These are phyloP conservation scores for Auriscalpium microsporum DNA, from an alignment of 768 basidiomycete genomes.

Conservation along the genomic window DNA sequence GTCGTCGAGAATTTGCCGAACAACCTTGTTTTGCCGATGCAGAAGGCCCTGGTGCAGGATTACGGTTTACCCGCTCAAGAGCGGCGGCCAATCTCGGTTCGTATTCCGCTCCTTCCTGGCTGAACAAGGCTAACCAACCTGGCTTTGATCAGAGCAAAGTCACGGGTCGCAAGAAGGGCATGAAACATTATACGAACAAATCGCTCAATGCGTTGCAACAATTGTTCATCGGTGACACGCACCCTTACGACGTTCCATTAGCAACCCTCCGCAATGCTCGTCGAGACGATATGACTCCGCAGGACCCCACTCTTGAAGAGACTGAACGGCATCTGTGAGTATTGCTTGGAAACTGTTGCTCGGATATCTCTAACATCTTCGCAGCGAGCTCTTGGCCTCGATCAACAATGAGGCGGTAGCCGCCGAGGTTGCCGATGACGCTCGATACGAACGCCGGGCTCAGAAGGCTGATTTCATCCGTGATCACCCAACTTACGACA, in stretches of 20 bases:
- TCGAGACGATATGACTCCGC: slow-evolving; percentile 22
- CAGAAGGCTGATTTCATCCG: slow-evolving; percentile 82
- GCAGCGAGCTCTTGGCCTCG: slow-evolving; percentile 61
- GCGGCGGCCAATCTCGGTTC: slow-evolving; percentile 9
- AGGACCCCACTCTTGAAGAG: slow-evolving; percentile 41
- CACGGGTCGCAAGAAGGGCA: slow-evolving; percentile 16
- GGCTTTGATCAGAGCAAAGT: too few relatives aligned
- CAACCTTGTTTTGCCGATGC: slow-evolving; percentile 70
- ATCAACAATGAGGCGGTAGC: slow-evolving; percentile 45
- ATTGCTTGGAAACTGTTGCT: background rate
- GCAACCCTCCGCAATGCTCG: slow-evolving; percentile 38
- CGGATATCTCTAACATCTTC: background rate
- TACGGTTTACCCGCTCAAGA: slow-evolving; percentile 34
- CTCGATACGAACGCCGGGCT: slow-evolving; percentile 59
- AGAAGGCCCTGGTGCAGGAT: slow-evolving; percentile 63
- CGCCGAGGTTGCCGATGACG: slow-evolving; percentile 52
- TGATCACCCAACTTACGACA: slow-evolving; percentile 84
- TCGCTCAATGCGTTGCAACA: slow-evolving; percentile 55
- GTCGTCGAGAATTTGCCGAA: slow-evolving; percentile 65
- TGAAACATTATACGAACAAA: slow-evolving; percentile 44
- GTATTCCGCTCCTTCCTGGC: too few relatives aligned
- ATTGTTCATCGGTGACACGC: slow-evolving; percentile 51
- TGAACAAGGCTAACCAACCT: too few relatives aligned
- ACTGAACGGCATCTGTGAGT: slow-evolving; percentile 69
- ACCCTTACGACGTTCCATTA: slow-evolving; percentile 49